Conservation (phyloP, 1,284 basidiomycete genomes). For the Pseudozyma tsukubaensis region DNA sequence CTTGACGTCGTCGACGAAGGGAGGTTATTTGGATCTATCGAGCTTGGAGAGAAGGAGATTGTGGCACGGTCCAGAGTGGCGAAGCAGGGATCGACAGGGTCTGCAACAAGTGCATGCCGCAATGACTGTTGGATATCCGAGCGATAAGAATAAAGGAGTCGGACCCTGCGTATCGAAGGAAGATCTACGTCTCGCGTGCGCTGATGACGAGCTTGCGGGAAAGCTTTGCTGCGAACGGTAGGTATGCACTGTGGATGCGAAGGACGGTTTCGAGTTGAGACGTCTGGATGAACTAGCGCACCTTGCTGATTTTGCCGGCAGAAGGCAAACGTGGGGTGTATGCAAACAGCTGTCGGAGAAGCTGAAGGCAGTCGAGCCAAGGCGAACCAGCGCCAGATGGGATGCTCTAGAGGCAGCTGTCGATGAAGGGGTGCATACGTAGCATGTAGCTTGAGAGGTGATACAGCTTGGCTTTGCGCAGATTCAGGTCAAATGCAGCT, state of each 20-base stretch:
- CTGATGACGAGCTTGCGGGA: background rate
- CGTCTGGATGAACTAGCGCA: background rate
- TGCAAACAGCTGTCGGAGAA: background rate
- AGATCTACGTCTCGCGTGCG: constrained; percentile 7
- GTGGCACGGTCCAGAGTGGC: background rate
- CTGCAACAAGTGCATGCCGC: constrained; percentile 21
- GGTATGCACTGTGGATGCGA: too few species aligned
- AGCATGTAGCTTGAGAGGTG: constrained; percentile 2
- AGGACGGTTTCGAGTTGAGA: too few species aligned
- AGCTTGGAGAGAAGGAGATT: background rate
- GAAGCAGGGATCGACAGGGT: constrained; percentile 18
- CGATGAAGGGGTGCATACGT: constrained; percentile 19
- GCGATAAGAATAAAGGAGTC: constrained; percentile 6
- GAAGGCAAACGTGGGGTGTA: constrained; percentile 1
- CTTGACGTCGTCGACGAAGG: background rate
- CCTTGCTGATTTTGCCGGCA: background rate
- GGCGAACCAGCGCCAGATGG: constrained; percentile 33
- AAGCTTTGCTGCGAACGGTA: too few species aligned
- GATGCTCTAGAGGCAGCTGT: constrained; percentile 16
- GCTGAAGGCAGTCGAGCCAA: constrained; percentile 1
- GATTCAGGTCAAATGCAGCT: too few species aligned
- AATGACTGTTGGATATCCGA: constrained; percentile 3
- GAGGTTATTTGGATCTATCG: background rate
- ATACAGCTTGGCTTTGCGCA: background rate
- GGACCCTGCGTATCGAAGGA: constrained; percentile 19